phyloP scores from a whole-genome alignment of 768 basidiomycete genomes.

The Trametes cubensis region DNA sequence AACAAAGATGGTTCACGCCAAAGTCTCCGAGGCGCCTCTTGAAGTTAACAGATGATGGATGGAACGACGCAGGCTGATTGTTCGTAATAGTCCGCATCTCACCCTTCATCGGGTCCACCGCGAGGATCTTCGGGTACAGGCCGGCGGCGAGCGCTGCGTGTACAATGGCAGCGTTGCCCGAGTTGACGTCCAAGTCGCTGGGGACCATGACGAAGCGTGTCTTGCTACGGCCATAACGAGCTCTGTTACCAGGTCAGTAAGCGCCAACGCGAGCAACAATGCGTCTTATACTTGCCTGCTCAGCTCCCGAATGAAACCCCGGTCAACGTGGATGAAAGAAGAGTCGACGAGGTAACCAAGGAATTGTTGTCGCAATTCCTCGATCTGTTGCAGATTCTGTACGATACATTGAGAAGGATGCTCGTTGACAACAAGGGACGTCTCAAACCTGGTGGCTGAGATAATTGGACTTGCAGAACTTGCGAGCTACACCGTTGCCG shows the following conservation, averaged over 20 bases:
- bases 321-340: constrained; percentile 73
- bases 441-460: constrained; percentile 73
- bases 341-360: constrained; percentile 81
- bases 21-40: constrained; percentile 67
- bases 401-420: constrained; percentile 2
- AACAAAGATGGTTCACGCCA: constrained; percentile 71
- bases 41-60: constrained; percentile 94
- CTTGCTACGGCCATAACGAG: constrained; percentile 72
- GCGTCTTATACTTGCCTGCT: constrained; percentile 48
- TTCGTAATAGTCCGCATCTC: constrained; percentile 82
- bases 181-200: constrained; percentile 67
- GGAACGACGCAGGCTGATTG: constrained; percentile 76
- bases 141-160: constrained; percentile 85
- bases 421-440: too few species aligned
- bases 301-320: constrained; percentile 67
- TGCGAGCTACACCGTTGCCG: constrained; percentile 61
- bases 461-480: constrained; percentile 80
- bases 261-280: not conserved
- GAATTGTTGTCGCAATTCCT: constrained; percentile 88
- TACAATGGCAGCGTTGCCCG: constrained; percentile 64
- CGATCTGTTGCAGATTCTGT: constrained; percentile 92
- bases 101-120: constrained; percentile 57
- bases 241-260: constrained; percentile 41
- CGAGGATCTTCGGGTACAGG: constrained; percentile 88
- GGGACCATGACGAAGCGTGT: constrained; percentile 81